Base-by-base conservation (phyloP, 768 basidiomycete species). In the Russula griseocarnosa region DNA sequence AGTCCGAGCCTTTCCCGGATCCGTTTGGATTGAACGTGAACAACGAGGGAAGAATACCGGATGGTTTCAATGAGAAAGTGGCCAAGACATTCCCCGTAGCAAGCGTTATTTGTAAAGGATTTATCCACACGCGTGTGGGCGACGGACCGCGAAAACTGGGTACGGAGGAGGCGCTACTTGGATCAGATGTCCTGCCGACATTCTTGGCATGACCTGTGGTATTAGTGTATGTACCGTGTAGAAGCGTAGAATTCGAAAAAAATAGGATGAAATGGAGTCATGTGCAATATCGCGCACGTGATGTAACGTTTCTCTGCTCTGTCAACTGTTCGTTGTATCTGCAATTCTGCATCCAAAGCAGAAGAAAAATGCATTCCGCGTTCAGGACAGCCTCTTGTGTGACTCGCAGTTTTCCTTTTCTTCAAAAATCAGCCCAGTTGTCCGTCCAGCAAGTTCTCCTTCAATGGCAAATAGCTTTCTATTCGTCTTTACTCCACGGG, bases 81-180 rank as follows among this genome's bases (percentile, higher is more conserved):
- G 87, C 89, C 40, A 87, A 86, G 74, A 80, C 78, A 55, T 92
- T 86, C 72, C 82, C 81, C 20, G 77, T 82, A 9, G 94, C 90
- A 1, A 85, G 90, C 2, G 93, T 98, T 46, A n/a, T n/a, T n/a
- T n/a, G n/a, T n/a, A 92, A 92, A 75, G 80, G 85, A 4, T 80
- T 98, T 72, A 98, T 98, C 58, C 94, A 96, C 75, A 98, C 96
- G 10, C 79, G 82, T 51, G 92, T 98, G 9, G 96, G 96, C 0
- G 94, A 94, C 71, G 95, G 96, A 0, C 96, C 96, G 0, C 81
- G 89, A 67, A 83, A 84, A 20, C 74, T 97, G 40, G 81, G 75
- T 36, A 71, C 74, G 0, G 82, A 82, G 55, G 90, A 92, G 69
- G 76, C 84, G 26, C 72, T 99, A 67, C 75, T 98, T 67, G 82